Base-by-base conservation (phyloP, 306 rosid genomes). In the Pyrus pyrifolia region DNA sequence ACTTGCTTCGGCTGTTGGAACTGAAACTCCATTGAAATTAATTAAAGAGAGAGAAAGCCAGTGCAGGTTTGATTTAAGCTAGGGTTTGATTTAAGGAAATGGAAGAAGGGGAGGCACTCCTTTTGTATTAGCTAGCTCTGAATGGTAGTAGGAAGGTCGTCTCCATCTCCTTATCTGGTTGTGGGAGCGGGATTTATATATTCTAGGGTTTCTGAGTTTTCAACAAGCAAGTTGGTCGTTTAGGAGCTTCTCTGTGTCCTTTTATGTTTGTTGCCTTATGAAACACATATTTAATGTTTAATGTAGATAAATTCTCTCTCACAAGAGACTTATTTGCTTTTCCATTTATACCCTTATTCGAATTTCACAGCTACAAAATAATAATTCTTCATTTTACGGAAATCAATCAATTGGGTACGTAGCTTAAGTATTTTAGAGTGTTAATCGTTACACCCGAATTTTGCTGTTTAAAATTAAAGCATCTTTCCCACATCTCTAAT, bases 21-120 rank as follows among this genome's bases (percentile, higher is more conserved):
- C 27, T 81, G 87, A 79, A 90, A 91, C 74, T 93, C 97, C 98
- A 93, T 91, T 67, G 46, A 44, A 74, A 23, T 29, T 27, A 63
- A 3, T 30, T 14, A 11, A 7, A 61, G 66, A 25, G 65, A 64
- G 68, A 29, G 18, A 25, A 7, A 61, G 67, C 29, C 8, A 27
- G 66, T 11, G 35, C 10, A 38, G 42, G 42, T 23, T 27, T 15
- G 53, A 46, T 4, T 46, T 46, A 14, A 14, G 53, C 55, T 49
- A 49, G 30, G 75, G 68, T 65, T 65, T 65, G 76, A 21, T 45
- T 58, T 51, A 15, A 33, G 62, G 64, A 31, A 71, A 15, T 71
- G 6, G 55, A 57, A 35, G 49, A 21, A 1, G 42, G 2, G 55
- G 8, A 49, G 21, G 40, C 31, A 19, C 14, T 40, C 57, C 8